These are phyloP conservation scores for Microglena sp. DNA, from an alignment of 139 green algal genomes.

Conservation along the genomic window DNA sequence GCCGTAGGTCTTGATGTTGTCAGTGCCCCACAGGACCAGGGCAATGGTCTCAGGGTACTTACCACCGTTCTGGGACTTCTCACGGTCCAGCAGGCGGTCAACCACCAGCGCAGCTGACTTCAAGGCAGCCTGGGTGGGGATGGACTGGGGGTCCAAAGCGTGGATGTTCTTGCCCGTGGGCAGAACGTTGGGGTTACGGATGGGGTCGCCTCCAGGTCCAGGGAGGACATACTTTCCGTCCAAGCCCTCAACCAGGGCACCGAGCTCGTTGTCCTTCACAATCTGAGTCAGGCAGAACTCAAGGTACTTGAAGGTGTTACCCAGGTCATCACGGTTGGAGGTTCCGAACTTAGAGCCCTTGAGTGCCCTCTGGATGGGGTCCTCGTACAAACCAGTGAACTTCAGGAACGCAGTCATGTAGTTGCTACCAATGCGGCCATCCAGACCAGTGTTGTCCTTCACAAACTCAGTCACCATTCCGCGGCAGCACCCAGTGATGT, in stretches of 20 bases:
- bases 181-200: slow-evolving; percentile 95
- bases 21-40: slow-evolving; percentile 98
- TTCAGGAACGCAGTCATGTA: slow-evolving; percentile 42
- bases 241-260: slow-evolving; percentile 76
- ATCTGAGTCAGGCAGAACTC: slow-evolving; percentile 93
- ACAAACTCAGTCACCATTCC: slow-evolving; percentile 80
- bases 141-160: slow-evolving; percentile 95
- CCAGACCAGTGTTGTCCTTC: slow-evolving; percentile 57
- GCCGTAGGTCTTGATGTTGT: slow-evolving; percentile 99
- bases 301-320: slow-evolving; percentile 86
- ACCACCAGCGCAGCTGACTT: slow-evolving; percentile 81
- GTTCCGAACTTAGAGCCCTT: slow-evolving; percentile 64
- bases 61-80: slow-evolving; percentile 79
- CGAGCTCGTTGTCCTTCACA: slow-evolving; percentile 98
- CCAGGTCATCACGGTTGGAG: slow-evolving; percentile 69
- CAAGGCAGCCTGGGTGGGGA: slow-evolving; percentile 73
- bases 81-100: slow-evolving; percentile 87
- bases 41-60: slow-evolving; percentile 95
- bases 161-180: slow-evolving; percentile 99
- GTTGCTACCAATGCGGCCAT: slow-evolving; percentile 58
- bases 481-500: slow-evolving; percentile 79
- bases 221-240: slow-evolving; percentile 87
- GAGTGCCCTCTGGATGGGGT: slow-evolving; percentile 67
- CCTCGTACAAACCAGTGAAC: slow-evolving; percentile 61
- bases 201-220: slow-evolving; percentile 96